Conservation (phyloP, 2,329 filamentous ascomycete species). For the Ophiostoma sp. region DNA sequence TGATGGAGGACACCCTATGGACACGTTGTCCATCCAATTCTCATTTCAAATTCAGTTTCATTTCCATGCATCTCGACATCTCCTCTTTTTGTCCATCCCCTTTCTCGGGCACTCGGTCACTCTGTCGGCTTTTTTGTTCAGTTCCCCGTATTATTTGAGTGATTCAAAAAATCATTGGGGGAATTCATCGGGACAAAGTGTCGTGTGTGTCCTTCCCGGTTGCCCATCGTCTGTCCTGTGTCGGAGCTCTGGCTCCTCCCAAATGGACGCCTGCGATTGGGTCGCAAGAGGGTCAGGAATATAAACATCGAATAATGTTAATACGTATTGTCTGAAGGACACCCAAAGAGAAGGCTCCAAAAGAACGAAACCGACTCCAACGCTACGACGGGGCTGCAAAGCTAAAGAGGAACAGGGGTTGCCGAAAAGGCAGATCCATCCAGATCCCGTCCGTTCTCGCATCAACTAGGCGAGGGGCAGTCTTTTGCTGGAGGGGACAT, state of each 20-base stretch:
- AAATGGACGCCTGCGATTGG: neutral
- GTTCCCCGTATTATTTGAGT: neutral
- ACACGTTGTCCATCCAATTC: neutral
- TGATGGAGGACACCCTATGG: neutral
- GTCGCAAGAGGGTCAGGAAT: neutral
- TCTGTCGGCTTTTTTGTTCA: neutral
- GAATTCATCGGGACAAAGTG: neutral
- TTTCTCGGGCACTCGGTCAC: constrained; percentile 1
- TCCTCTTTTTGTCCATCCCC: neutral
- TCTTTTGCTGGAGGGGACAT: neutral
- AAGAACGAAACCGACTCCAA: neutral
- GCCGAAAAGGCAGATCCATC: constrained; percentile 15
- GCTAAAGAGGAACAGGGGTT: neutral
- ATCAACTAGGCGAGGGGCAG: neutral
- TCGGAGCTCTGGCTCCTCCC: constrained; percentile 4
- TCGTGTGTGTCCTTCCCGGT: neutral
- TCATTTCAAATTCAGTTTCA: neutral
- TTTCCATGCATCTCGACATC: neutral
- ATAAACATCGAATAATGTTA: constrained; percentile 13
- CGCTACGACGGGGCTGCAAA: neutral
- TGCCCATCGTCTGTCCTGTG: neutral
- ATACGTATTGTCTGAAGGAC: neutral
- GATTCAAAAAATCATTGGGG: no score
- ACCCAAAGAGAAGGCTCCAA: neutral
- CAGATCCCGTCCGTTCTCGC: constrained; percentile 20